Conservation (phyloP, 2,329 filamentous ascomycete genomes). For the Fusarium paranaense region DNA sequence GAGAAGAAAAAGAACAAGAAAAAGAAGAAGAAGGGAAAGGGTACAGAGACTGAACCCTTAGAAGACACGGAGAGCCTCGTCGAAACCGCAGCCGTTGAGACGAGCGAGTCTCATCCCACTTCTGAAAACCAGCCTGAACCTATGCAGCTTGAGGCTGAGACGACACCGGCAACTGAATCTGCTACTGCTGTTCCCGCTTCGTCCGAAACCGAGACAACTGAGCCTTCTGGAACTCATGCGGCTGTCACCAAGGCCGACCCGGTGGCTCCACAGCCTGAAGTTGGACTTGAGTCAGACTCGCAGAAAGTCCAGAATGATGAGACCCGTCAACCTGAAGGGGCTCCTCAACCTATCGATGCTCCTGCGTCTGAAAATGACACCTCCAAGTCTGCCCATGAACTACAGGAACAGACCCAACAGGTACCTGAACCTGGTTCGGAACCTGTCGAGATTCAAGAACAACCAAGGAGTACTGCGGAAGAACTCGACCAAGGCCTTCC, state of each 20-base stretch:
- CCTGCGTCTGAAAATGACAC: not conserved
- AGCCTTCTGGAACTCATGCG: not conserved
- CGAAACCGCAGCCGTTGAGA: not conserved
- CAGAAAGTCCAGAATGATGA: not conserved
- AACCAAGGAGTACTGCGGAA: slow-evolving; percentile 10
- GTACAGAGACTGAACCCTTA: not conserved
- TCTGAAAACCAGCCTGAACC: not conserved
- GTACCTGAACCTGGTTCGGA: not conserved
- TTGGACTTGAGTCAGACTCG: not conserved
- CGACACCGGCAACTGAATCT: not conserved
- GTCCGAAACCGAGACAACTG: not conserved
- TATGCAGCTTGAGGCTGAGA: not conserved
- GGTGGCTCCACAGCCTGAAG: not conserved
- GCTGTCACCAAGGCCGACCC: not conserved
- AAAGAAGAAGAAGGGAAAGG: not conserved
- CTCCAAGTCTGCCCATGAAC: not conserved
- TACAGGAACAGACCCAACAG: not conserved
- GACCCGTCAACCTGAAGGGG: not conserved
- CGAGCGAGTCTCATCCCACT: not conserved
- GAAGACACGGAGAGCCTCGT: slow-evolving; percentile 4
- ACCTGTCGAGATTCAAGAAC: not conserved
- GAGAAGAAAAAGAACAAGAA: slow-evolving; percentile 24
- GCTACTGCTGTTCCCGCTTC: not conserved
- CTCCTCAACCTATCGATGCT: not conserved
- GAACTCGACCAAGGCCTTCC: slow-evolving; percentile 17